phyloP scores from a whole-genome alignment of 2,329 filamentous ascomycete genomes.

The Pseudogymnoascus pannorum region DNA sequence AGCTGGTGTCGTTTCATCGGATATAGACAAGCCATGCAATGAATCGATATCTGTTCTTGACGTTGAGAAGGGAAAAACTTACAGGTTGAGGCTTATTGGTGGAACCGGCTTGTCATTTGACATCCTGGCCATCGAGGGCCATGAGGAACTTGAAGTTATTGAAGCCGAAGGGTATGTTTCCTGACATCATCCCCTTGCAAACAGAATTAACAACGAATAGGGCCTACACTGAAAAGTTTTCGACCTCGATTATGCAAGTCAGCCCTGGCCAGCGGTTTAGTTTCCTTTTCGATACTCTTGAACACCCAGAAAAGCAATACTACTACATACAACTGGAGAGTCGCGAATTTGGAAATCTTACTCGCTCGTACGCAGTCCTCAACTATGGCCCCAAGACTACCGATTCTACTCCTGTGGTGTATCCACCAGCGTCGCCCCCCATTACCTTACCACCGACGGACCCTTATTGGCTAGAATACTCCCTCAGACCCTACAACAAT shows the following conservation, averaged over 20 bases:
- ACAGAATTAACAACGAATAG: conserved; percentile 20
- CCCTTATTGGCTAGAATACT: conserved; percentile 29
- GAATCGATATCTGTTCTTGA: conserved; percentile 41
- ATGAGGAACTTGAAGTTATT: conserved; percentile 50
- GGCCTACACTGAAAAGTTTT: conserved; percentile 34
- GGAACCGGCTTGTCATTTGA: conserved; percentile 47
- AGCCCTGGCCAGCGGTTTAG: conserved; percentile 44
- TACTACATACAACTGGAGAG: conserved; percentile 39
- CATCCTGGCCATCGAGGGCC: conserved; percentile 48
- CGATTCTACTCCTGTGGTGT: conserved; percentile 7
- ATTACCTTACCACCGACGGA: conserved; percentile 22
- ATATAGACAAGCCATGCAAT: conserved; percentile 13
- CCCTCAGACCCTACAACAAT: conserved; percentile 23
- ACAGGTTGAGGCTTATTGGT: conserved; percentile 55
- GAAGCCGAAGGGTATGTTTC: conserved; percentile 45
- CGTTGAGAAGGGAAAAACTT: conserved; percentile 52
- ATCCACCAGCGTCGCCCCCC: conserved; percentile 19
- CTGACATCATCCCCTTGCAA: not conserved
- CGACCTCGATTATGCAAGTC: conserved; percentile 39
- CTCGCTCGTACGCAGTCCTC: conserved; percentile 36
- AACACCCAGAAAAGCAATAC: conserved; percentile 26
- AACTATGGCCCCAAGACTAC: conserved; percentile 27
- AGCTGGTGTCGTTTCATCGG: conserved; percentile 19
- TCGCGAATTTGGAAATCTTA: conserved; percentile 34
- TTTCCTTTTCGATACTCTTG: conserved; percentile 39